Evolutionary conservation across 768 basidiomycete genomes (phyloP).

Genomic region (Heimioporus sp.): DNA sequence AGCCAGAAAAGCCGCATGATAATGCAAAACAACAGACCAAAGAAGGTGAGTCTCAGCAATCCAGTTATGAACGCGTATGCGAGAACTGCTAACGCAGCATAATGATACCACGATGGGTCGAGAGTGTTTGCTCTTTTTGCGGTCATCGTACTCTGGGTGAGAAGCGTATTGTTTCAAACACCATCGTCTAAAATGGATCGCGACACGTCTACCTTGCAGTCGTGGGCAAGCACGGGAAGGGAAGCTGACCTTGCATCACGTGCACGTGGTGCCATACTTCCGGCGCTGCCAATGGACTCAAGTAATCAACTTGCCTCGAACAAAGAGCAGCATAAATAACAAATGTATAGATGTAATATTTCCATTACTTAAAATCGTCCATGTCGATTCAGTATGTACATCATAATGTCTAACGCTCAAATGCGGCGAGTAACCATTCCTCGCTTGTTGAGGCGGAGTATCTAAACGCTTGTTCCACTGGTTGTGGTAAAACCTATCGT

Average conservation of each 20-base stretch:
- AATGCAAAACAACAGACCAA: slow-evolving; percentile 36
- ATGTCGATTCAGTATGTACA: slow-evolving; percentile 9
- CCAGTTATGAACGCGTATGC: slow-evolving; percentile 44
- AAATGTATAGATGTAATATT: too few species aligned
- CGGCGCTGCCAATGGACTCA: too few species aligned
- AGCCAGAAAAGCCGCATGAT: slow-evolving; percentile 2
- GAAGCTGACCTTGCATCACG: too few species aligned
- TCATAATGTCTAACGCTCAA: background rate
- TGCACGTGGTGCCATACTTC: too few species aligned
- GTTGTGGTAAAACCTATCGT: slow-evolving; percentile 28
- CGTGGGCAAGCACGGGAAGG: too few species aligned
- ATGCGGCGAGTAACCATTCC: too few species aligned
- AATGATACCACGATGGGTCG: slow-evolving; percentile 53
- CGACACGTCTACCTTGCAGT: too few species aligned
- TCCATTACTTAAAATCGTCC: slow-evolving; percentile 3
- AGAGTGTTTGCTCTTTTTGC: slow-evolving; percentile 31
- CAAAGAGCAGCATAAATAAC: too few species aligned
- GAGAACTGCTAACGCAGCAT: slow-evolving; percentile 39
- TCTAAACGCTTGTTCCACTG: slow-evolving; percentile 29
- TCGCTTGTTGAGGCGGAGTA: too few species aligned
- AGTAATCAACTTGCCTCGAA: too few species aligned
- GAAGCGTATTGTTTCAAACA: background rate
- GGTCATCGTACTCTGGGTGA: slow-evolving; percentile 16
- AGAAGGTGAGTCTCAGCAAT: slow-evolving; percentile 39
- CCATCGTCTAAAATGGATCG: too few species aligned